Evolutionary conservation across 176 grass and related monocot genomes (phyloP).

Genomic region (Oryza brachyantha): DNA sequence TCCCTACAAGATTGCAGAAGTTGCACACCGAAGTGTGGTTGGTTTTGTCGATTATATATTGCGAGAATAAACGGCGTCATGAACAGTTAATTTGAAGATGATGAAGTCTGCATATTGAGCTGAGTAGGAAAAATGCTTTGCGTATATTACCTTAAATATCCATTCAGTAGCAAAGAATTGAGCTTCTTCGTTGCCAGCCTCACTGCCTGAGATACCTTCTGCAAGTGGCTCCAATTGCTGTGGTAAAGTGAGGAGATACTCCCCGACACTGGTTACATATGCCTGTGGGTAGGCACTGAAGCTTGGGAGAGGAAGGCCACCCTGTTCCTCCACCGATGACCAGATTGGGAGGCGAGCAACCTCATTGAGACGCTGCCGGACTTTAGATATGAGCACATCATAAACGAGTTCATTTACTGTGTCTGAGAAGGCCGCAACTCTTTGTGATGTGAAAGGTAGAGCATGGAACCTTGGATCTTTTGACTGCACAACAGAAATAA

Average conservation of each 20-base stretch:
- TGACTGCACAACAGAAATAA: constrained; percentile 61
- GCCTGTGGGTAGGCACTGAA: constrained; percentile 96
- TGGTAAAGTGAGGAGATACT: constrained; percentile 97
- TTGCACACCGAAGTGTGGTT: neutral
- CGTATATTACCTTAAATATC: constrained; percentile 82
- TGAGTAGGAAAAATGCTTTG: neutral
- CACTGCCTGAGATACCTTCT: constrained; percentile 74
- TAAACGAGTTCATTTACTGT: constrained; percentile 95
- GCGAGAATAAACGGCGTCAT: no score
- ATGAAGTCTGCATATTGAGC: no score
- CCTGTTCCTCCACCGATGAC: constrained; percentile 82
- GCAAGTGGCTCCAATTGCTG: constrained; percentile 92
- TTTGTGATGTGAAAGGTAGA: constrained; percentile 85
- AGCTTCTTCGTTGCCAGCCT: constrained; percentile 76
- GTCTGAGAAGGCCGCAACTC: constrained; percentile 82
- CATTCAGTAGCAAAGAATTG: constrained; percentile 98
- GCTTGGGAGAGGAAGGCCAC: constrained; percentile 84
- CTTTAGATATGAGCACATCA: constrained; percentile 94
- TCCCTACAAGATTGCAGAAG: neutral
- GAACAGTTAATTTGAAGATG: no score
- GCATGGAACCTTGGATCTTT: constrained; percentile 94
- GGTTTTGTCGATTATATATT: neutral
- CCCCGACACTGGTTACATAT: constrained; percentile 84
- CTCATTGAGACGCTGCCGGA: constrained; percentile 68
- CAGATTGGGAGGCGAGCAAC: constrained; percentile 81